phyloP scores from a whole-genome alignment of 2,329 filamentous ascomycete species.

The Scytalidium lignicola region DNA sequence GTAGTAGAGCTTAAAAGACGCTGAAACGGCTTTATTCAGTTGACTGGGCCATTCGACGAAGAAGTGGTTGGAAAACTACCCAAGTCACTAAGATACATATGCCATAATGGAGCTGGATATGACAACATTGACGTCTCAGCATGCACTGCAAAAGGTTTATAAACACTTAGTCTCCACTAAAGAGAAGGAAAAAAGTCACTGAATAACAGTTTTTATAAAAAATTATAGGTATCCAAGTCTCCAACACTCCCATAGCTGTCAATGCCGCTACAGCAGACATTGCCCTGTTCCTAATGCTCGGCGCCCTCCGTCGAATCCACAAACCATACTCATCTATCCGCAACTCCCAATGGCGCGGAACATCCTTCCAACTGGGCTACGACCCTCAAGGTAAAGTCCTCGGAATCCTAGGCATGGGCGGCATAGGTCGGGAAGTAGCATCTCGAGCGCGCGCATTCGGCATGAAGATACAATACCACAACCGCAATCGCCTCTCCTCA shows the following conservation, averaged over 20 bases:
- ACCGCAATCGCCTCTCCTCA: slow-evolving; percentile 55
- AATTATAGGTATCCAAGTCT: slow-evolving; percentile 61
- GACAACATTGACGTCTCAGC: slow-evolving; percentile 71
- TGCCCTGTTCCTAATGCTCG: slow-evolving; percentile 73
- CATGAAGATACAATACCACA: slow-evolving; percentile 71
- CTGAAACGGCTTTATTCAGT: slow-evolving; percentile 20
- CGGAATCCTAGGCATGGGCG: slow-evolving; percentile 80
- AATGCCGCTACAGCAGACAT: slow-evolving; percentile 78
- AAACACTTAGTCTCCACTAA: background rate
- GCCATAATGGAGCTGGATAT: slow-evolving; percentile 70
- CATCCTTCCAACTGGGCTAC: slow-evolving; percentile 45
- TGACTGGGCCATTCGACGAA: slow-evolving; percentile 65
- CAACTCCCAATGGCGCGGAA: slow-evolving; percentile 54
- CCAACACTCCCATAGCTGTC: slow-evolving; percentile 70
- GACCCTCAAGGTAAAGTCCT: slow-evolving; percentile 72
- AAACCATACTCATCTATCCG: slow-evolving; percentile 47
- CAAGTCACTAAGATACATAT: slow-evolving; percentile 47
- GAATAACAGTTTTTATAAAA: slow-evolving; percentile 26
- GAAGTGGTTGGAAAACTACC: slow-evolving; percentile 58
- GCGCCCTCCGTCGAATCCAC: slow-evolving; percentile 69
- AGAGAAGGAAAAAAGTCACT: background rate
- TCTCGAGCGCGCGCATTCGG: slow-evolving; percentile 67
- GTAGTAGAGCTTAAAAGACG: background rate
- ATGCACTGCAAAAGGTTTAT: slow-evolving; percentile 43
- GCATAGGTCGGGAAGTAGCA: slow-evolving; percentile 72